Percentiles rank a stretch among this genome's conserved stretches.
These are phyloP conservation scores for Mucor mucedo DNA, from an alignment of 371 early-diverging fungal genomes.

Conservation along the genomic window DNA sequence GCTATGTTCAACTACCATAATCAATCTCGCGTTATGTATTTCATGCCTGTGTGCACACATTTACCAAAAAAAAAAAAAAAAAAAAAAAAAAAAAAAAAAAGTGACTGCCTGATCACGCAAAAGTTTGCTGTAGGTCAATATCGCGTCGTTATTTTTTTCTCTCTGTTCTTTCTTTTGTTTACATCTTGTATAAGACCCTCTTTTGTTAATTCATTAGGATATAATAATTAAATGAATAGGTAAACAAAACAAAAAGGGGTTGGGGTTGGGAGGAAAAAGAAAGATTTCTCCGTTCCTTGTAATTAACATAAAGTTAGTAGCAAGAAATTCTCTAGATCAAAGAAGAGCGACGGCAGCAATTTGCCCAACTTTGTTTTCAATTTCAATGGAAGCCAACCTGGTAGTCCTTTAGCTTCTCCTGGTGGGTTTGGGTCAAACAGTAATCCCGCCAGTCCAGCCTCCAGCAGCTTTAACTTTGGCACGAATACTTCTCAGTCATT, in stretches of 20 bases:
- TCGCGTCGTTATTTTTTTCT: not conserved
- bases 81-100: constrained; percentile 1
- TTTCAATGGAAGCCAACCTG: constrained; percentile 17
- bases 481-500: constrained; percentile 5
- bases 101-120: constrained; percentile 1
- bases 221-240: not conserved
- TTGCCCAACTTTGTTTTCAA: constrained; percentile 27
- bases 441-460: constrained; percentile 17
- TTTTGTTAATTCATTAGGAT: not conserved
- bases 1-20: no score
- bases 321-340: constrained; percentile 18
- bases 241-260: no score
- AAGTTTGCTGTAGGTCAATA: not conserved
- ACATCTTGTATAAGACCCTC: not conserved
- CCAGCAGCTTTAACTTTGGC: constrained; percentile 11
- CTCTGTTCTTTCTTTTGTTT: not conserved
- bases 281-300: not conserved
- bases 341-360: constrained; percentile 17
- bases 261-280: no score
- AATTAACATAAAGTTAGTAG: constrained; percentile 16
- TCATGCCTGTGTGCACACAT: not conserved
- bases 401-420: constrained; percentile 14
- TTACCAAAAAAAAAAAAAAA: not conserved
- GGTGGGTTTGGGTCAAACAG: constrained; percentile 1
- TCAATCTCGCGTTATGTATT: no score